Conservation (phyloP, 192 early-diverging fungal species). For the Mortierella alpina region DNA sequence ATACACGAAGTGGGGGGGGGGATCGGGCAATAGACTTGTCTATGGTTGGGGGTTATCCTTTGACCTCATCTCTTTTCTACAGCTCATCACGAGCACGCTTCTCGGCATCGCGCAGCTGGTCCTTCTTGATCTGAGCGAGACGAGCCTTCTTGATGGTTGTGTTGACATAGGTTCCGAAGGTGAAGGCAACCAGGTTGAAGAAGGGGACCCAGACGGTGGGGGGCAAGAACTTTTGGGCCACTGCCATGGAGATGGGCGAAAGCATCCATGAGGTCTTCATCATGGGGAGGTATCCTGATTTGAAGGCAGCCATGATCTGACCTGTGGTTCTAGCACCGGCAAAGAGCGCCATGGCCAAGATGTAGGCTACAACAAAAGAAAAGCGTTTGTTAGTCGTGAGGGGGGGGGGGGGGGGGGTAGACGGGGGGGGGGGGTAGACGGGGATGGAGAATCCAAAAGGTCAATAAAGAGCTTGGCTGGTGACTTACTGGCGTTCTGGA, state of each 20-base stretch:
- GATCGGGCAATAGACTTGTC: too few species aligned
- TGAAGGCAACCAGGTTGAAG: conserved; percentile 88
- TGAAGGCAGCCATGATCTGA: conserved; percentile 66
- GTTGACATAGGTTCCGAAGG: conserved; percentile 82
- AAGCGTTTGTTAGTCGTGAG: neutral
- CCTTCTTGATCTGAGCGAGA: conserved; percentile 56
- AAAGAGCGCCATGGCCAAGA: conserved; percentile 86
- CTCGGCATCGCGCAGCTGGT: conserved; percentile 57
- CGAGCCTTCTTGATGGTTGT: conserved; percentile 75
- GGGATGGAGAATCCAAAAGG: too few species aligned
- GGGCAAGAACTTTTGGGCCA: conserved; percentile 83
- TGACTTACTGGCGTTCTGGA: conserved; percentile 81
- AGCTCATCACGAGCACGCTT: conserved; percentile 53
- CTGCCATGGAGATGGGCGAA: conserved; percentile 80
- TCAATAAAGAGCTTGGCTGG: neutral
- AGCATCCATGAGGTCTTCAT: conserved; percentile 88
- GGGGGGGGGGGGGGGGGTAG: neutral
- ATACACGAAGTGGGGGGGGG: too few species aligned
- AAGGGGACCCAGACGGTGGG: conserved; percentile 89
- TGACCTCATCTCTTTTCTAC: conserved; percentile 5
- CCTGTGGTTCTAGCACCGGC: conserved; percentile 71
- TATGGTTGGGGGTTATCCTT: too few species aligned
- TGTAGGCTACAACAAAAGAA: conserved; percentile 67
- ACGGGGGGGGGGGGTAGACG: too few species aligned
- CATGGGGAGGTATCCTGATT: conserved; percentile 72